Percentiles rank a stretch among this genome's conserved stretches.
Evolutionary conservation across 1,284 basidiomycete genomes (phyloP).

Genomic region (Microbotryum lychnidis-dioicae): DNA sequence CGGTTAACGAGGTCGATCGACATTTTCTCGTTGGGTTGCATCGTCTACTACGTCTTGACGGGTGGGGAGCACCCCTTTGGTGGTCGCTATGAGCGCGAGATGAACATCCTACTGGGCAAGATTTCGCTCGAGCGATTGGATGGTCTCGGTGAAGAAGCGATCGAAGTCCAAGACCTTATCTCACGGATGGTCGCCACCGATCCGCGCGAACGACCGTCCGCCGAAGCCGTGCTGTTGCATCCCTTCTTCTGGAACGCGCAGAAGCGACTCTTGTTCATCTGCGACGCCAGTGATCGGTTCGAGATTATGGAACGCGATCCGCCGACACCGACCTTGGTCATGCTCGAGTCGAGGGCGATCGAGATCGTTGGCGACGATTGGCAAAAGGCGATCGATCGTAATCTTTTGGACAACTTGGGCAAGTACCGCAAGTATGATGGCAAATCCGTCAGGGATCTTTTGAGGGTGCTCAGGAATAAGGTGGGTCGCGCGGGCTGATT

Average conservation of each 20-base stretch:
- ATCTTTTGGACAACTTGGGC: conserved; percentile 86
- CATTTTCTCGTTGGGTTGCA: conserved; percentile 84
- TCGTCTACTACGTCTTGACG: conserved; percentile 85
- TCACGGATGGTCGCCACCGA: conserved; percentile 64
- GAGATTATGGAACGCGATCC: conserved; percentile 95
- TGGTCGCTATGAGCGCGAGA: conserved; percentile 79
- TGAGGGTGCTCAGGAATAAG: conserved; percentile 91
- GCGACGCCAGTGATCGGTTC: conserved; percentile 93
- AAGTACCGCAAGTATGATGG: conserved; percentile 97
- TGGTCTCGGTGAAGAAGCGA: conserved; percentile 79
- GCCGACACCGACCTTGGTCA: conserved; percentile 62
- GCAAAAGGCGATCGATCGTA: conserved; percentile 67
- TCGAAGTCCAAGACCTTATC: conserved; percentile 74
- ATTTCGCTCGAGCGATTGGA: conserved; percentile 62
- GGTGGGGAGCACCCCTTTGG: conserved; percentile 84
- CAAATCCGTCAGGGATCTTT: conserved; percentile 76
- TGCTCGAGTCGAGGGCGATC: conserved; percentile 62
- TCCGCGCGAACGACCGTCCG: conserved; percentile 68
- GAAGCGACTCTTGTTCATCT: conserved; percentile 80
- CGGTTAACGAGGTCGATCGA: conserved; percentile 86
- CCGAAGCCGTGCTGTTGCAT: conserved; percentile 73
- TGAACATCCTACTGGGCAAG: conserved; percentile 76
- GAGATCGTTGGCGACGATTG: conserved; percentile 68
- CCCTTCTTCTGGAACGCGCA: conserved; percentile 94
- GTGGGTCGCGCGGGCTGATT: conserved; percentile 45